Conservation (phyloP, 345 rosid genomes). For the Geranium rotundifolium region DNA sequence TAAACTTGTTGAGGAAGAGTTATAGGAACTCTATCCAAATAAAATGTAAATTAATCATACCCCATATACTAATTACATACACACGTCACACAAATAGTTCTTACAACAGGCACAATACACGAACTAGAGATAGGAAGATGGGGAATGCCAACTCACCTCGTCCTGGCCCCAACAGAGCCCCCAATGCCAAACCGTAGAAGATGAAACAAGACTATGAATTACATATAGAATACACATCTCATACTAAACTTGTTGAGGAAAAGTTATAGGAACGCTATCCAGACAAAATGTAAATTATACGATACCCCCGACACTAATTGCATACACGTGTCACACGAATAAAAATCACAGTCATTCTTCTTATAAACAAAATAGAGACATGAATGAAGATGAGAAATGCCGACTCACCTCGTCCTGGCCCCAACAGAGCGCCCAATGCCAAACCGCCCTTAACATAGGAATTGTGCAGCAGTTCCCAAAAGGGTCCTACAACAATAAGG, state of each 20-base stretch:
- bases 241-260: neutral
- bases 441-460: conserved; percentile 76
- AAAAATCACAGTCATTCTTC: conserved; percentile 40
- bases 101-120: too few relatives aligned
- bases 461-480: conserved; percentile 72
- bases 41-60: neutral
- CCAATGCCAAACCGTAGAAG: conserved; percentile 6
- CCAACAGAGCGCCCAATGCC: conserved; percentile 68
- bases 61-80: neutral
- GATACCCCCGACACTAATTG: neutral
- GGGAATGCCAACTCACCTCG: conserved; percentile 43
- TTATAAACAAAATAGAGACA: neutral
- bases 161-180: conserved; percentile 86
- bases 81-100: neutral
- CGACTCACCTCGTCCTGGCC: conserved; percentile 88
- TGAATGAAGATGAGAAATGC: neutral
- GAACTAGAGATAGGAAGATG: neutral
- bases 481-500: conserved; percentile 36
- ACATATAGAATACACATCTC: neutral
- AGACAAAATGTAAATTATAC: neutral
- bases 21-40: neutral
- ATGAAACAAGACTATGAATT: neutral
- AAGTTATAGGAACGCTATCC: neutral
- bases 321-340: neutral
- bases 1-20: neutral